phyloP scores from a whole-genome alignment of 805 yeast genomes.

The Spathaspora girioi region DNA sequence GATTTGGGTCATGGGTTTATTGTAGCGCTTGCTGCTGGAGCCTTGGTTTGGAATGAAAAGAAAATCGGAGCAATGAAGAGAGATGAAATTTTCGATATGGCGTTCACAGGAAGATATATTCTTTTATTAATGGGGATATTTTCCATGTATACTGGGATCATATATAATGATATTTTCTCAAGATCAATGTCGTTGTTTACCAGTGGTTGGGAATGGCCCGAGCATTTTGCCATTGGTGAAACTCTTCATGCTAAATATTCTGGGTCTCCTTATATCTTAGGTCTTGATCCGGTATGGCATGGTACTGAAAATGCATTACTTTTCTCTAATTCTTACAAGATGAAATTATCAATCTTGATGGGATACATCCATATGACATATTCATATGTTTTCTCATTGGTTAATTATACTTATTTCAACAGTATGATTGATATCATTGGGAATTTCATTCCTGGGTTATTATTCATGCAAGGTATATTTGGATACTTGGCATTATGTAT shows the following conservation, averaged over 20 bases:
- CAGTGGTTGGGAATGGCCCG: constrained; percentile 95
- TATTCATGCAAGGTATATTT: constrained; percentile 94
- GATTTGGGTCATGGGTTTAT: constrained; percentile 95
- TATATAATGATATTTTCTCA: constrained; percentile 93
- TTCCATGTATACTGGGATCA: constrained; percentile 91
- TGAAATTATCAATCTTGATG: constrained; percentile 93
- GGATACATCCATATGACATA: constrained; percentile 95
- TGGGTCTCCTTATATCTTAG: constrained; percentile 69
- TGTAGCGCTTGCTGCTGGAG: constrained; percentile 67
- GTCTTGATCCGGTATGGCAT: constrained; percentile 95
- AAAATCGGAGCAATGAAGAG: constrained; percentile 64
- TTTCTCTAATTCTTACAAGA: constrained; percentile 93
- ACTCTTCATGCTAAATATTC: constrained; percentile 59
- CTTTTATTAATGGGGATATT: constrained; percentile 88
- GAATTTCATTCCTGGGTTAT: constrained; percentile 88
- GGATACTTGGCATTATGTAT: constrained; percentile 87
- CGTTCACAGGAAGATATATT: constrained; percentile 88
- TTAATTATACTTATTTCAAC: constrained; percentile 67
- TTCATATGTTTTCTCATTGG: constrained; percentile 79
- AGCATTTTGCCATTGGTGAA: constrained; percentile 64
- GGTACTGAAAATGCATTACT: constrained; percentile 89
- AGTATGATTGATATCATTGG: constrained; percentile 81
- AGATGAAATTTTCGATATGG: constrained; percentile 97
- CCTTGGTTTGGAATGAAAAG: constrained; percentile 70
- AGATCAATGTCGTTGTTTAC: constrained; percentile 82